Base-by-base conservation (phyloP, 208 protist genomes). In the Strigomonas galati region DNA sequence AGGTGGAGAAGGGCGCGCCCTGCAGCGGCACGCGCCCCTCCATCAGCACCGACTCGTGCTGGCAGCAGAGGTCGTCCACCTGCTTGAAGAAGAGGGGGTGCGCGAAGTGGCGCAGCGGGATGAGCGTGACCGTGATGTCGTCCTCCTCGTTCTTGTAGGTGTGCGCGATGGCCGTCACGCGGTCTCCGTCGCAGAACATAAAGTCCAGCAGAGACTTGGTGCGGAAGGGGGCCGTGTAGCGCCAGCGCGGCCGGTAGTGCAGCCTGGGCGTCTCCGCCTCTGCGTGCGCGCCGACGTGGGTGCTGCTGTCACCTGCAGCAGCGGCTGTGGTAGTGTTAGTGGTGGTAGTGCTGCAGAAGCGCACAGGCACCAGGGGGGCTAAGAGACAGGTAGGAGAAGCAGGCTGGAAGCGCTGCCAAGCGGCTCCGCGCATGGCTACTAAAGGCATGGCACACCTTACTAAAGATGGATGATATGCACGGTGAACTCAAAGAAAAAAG, bases 11-110 rank as follows among this genome's bases (percentile, higher is more conserved):
- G 17, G 88, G 88, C 17, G 85, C 80, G 5, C 81, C 74, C 4
- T 61, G 69, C 35, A 89, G 62, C 61, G 89, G 85, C 31, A 59
- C 76, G 43, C 89, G 89, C 9, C 89, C 89, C 76, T 94, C 89
- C 85, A 94, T 89, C 44, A 94, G 65, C 49, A 94, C 89, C 19
- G 85, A 92, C 19, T 90, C 75, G 67, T 94, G 85, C 66, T 94
- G 89, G 24, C 71, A 59, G 69, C 89, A 94, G 12, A 94, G 54
- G 17, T 59, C 66, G 52, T 94, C 89, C 27, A 92, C 89, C 71
- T 94, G 89, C 30, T 67, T 28, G 71, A 91, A 94, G 70, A 94
- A 94, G 17, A 79, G 61, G 12, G 89, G 89, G 54, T 94, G 89
- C 2, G 89, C 89, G 44, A 92, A 82, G 72, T 94, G 89, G 0